phyloP scores from a whole-genome alignment of 1,139 yeast species.

The Scheffersomyces segobiensis region DNA sequence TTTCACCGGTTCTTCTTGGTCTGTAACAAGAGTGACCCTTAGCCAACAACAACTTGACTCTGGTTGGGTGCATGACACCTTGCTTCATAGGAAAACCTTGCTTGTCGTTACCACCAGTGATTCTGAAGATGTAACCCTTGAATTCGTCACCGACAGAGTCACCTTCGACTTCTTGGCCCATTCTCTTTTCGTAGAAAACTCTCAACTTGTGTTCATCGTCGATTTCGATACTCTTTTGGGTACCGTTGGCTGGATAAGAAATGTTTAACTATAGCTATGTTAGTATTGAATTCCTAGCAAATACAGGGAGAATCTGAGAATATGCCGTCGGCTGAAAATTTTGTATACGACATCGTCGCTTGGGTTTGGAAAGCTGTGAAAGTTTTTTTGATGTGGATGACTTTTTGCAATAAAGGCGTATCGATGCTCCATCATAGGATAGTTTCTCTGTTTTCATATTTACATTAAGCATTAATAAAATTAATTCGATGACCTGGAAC shows the following conservation, averaged over 20 bases:
- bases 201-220: conserved; percentile 99
- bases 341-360: not conserved
- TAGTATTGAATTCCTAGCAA: conserved; percentile 13
- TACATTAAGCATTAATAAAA: too few relatives aligned
- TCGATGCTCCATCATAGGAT: not conserved
- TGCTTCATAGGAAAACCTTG: conserved; percentile 99
- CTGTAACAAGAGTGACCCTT: conserved; percentile 99
- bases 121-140: conserved; percentile 98
- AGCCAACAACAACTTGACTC: conserved; percentile 94
- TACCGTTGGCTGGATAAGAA: conserved; percentile 99
- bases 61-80: conserved; percentile 99
- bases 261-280: conserved; percentile 74
- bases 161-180: conserved; percentile 99
- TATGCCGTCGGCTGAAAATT: not conserved
- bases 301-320: not conserved
- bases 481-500: not conserved
- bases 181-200: conserved; percentile 98
- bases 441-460: not conserved
- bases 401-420: not conserved
- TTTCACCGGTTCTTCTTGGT: conserved; percentile 99
- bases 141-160: conserved; percentile 97
- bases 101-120: conserved; percentile 99
- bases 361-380: not conserved
- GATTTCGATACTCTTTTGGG: conserved; percentile 95
- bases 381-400: not conserved